Evolutionary conservation across 768 basidiomycete genomes (phyloP), one percentile per base, ranked within the genome.

Genomic region (Butyriboletus loyo): DNA sequence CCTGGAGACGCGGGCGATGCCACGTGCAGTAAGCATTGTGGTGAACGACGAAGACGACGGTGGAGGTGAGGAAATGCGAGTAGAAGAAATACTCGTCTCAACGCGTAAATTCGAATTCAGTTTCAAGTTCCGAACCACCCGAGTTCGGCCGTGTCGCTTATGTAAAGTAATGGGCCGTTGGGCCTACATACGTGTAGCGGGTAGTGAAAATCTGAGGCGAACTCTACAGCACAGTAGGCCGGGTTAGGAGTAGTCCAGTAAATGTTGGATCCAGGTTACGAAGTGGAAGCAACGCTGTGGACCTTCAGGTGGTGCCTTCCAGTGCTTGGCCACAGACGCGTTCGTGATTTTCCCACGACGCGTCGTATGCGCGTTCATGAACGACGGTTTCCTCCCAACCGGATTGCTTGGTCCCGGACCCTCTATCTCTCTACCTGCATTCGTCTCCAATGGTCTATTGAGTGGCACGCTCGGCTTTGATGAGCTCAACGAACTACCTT

Each of bases 1-100:
- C 80, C 84, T 87, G 56, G 91, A 88, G 73, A 93, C 79, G 75
- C 91, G 90, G 72, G 88, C 81, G 73, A 91, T 82, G 76, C 88
- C 87, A 73, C 90, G 88, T 65, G 88, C 78, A 74, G 87, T 89
- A 79, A 91, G 81, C 90, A 92, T 92, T 54, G 55, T 62, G 76
- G 77, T 79, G 73, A 57, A 65, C 66, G 60, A 66, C 63, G 70
- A 70, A 55, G 59, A 60, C 59, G 51, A 63, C 60, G 55, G 56
- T 24, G 37, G 46, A 59, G 43, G 55, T 59, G 54, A 47, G n/a
- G 38, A 48, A 60, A 53, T 43, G 45, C 19, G 46, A 55, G 57
- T 58, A 44, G 55, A 72, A 70, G 68, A 67, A 72, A 72, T 72
- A 66, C 62, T 50, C 58, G 50, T 45, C 53, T 27, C 50, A 25